Conservation (phyloP, 2,329 filamentous ascomycete genomes). For the Capronia epimyces region DNA sequence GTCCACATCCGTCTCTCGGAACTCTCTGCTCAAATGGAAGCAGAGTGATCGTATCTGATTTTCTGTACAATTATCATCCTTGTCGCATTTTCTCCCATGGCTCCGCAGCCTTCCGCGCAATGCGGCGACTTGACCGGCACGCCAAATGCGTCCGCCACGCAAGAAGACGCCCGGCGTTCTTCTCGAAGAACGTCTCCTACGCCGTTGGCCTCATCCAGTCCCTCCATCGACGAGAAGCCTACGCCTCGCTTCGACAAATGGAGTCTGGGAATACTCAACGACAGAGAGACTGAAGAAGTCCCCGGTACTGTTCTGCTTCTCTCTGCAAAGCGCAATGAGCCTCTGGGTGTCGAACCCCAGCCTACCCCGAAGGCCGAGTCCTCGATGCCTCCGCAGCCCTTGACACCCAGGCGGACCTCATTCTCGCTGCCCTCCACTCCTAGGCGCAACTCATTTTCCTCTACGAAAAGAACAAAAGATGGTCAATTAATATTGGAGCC, state of each 20-base stretch:
- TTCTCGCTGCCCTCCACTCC: slow-evolving; percentile 35
- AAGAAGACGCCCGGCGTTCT: background rate
- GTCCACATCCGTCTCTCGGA: background rate
- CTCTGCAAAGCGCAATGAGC: slow-evolving; percentile 57
- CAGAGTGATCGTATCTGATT: background rate
- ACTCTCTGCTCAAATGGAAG: background rate
- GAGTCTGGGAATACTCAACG: slow-evolving; percentile 75
- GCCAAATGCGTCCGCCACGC: slow-evolving; percentile 4
- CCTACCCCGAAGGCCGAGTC: slow-evolving; percentile 45
- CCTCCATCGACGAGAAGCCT: slow-evolving; percentile 11
- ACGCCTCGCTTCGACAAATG: slow-evolving; percentile 38
- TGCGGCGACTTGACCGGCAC: slow-evolving; percentile 6
- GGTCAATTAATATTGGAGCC: slow-evolving; percentile 83
- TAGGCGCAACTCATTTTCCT: slow-evolving; percentile 34
- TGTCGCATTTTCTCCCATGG: background rate
- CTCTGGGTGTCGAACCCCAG: slow-evolving; percentile 57
- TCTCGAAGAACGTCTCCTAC: background rate
- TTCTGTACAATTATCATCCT: background rate
- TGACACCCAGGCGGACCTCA: slow-evolving; percentile 33
- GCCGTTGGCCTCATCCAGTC: slow-evolving; percentile 1
- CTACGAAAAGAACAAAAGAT: slow-evolving; percentile 71
- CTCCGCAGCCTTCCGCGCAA: background rate
- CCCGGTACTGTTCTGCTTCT: slow-evolving; percentile 64
- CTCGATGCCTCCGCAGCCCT: slow-evolving; percentile 45
- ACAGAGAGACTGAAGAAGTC: slow-evolving; percentile 75